Evolutionary conservation across 805 yeast species (phyloP), one percentile per base, ranked within the genome.

Genomic region (Ogataea thermomethanolica): DNA sequence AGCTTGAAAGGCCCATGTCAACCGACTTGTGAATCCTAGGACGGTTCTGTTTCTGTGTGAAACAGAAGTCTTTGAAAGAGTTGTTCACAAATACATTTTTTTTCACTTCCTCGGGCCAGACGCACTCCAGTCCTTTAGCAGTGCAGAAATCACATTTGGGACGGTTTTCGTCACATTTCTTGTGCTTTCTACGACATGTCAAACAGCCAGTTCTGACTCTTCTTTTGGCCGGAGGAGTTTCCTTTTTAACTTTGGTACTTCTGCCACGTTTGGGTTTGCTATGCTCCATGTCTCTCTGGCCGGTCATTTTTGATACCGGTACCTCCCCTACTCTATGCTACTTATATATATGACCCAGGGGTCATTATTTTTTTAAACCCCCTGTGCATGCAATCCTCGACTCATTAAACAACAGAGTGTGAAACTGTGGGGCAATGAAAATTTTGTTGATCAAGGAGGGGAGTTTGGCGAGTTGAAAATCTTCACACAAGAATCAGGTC

Each of bases 91-190:
- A 49, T 14, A 47, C 41, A 43, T 50, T 48, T 39, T 53, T 51
- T 39, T 54, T 55, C 23, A 53, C 61, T 30, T 55, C 55, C 39
- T 57, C 61, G 2, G 66, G 68, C 69, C 69, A 64, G 23, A 61
- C 54, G 46, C 69, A 64, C 39, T 51, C 68, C 51, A 67, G 39
- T 30, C 56, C 50, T 45, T 70, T 69, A 7, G 57, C 44, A 8
- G 54, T 35, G 49, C 81, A 75, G 33, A 67, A 68, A 8, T 64
- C 58, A 55, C 82, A 76, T 23, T 70, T 70, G 2, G 81, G 81
- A 32, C 64, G 53, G 39, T 68, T 71, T 50, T 76, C 81, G 55
- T 75, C 81, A 56, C 81, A 73, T 48, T 73, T 73, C 61, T 73
- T 69, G 53, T 73, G 79, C 37, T 75, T 63, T 39, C 72, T 73